Conservation (phyloP, 129 eudicot species). For the Artemisia argyi region DNA sequence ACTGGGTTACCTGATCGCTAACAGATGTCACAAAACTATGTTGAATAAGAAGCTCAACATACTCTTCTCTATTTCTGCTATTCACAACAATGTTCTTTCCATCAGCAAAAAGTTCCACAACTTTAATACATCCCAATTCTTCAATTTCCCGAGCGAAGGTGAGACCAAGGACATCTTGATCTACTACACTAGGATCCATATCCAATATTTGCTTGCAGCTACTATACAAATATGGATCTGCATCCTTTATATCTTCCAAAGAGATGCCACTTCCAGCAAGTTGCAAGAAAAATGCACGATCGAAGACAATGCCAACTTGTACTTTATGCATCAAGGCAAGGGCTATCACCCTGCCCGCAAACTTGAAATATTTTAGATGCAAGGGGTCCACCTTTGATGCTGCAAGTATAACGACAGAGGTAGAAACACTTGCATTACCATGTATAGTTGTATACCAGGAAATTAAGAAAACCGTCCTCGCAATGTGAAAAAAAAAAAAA, state of each 20-base stretch:
- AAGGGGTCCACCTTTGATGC: slow-evolving; percentile 78
- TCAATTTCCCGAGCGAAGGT: slow-evolving; percentile 68
- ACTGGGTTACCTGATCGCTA: slow-evolving; percentile 56
- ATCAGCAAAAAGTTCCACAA: slow-evolving; percentile 65
- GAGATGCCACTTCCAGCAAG: slow-evolving; percentile 54
- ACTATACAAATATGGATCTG: slow-evolving; percentile 73
- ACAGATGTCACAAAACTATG: slow-evolving; percentile 63
- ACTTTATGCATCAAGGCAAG: slow-evolving; percentile 84
- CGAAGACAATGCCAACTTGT: slow-evolving; percentile 77
- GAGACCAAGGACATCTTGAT: slow-evolving; percentile 73
- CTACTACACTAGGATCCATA: slow-evolving; percentile 72
- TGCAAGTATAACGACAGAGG: slow-evolving; percentile 37
- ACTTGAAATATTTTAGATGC: slow-evolving; percentile 68
- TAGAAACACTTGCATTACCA: neutral
- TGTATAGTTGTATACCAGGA: no score
- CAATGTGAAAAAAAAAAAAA: no score
- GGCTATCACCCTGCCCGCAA: slow-evolving; percentile 79
- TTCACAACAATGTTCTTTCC: slow-evolving; percentile 60
- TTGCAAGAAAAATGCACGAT: slow-evolving; percentile 69
- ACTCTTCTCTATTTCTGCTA: slow-evolving; percentile 68
- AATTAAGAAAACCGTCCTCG: no score
- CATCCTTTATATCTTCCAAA: slow-evolving; percentile 69
- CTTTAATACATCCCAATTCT: slow-evolving; percentile 67
- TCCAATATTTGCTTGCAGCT: slow-evolving; percentile 79
- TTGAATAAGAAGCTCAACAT: slow-evolving; percentile 61